These are phyloP conservation scores for Kurtzmaniella natalensis DNA, from an alignment of 1,139 yeast species.

Conservation along the genomic window DNA sequence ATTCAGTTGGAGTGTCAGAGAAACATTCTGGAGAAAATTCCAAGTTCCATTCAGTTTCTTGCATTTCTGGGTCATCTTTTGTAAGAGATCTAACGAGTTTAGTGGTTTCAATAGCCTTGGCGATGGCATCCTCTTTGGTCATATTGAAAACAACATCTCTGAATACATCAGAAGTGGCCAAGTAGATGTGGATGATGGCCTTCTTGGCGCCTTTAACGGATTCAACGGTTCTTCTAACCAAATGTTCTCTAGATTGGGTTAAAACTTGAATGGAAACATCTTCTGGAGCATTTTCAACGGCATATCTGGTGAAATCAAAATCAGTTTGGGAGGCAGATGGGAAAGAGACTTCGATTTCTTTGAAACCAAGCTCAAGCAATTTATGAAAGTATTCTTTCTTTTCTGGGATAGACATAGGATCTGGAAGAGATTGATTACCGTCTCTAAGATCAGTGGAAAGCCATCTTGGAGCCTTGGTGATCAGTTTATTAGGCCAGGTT, in stretches of 20 bases:
- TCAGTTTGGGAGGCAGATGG: slow-evolving; percentile 49
- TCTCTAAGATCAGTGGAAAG: slow-evolving; percentile 47
- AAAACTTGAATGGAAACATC: slow-evolving; percentile 46
- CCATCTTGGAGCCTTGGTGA: slow-evolving; percentile 46
- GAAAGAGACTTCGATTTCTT: slow-evolving; percentile 47
- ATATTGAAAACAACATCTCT: slow-evolving; percentile 44
- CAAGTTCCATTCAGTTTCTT: slow-evolving; percentile 40
- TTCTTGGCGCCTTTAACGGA: slow-evolving; percentile 44
- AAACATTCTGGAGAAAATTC: slow-evolving; percentile 48
- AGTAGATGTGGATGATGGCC: slow-evolving; percentile 45
- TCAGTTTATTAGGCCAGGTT: slow-evolving; percentile 38
- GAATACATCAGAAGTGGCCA: slow-evolving; percentile 46
- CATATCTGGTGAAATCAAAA: slow-evolving; percentile 46
- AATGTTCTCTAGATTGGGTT: slow-evolving; percentile 44
- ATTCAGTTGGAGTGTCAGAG: slow-evolving; percentile 41
- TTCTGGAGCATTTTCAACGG: slow-evolving; percentile 43
- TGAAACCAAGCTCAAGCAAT: slow-evolving; percentile 42
- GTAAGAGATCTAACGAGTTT: slow-evolving; percentile 39
- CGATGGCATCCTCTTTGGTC: slow-evolving; percentile 38
- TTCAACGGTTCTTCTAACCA: slow-evolving; percentile 42
- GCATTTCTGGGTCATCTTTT: slow-evolving; percentile 36
- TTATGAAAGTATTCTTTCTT: slow-evolving; percentile 44
- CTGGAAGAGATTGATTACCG: slow-evolving; percentile 48
- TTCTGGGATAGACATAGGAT: slow-evolving; percentile 45
- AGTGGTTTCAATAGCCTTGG: slow-evolving; percentile 39